These are phyloP conservation scores for Pterocarpus santalinus DNA, from an alignment of 306 rosid genomes.

Conservation along the genomic window DNA sequence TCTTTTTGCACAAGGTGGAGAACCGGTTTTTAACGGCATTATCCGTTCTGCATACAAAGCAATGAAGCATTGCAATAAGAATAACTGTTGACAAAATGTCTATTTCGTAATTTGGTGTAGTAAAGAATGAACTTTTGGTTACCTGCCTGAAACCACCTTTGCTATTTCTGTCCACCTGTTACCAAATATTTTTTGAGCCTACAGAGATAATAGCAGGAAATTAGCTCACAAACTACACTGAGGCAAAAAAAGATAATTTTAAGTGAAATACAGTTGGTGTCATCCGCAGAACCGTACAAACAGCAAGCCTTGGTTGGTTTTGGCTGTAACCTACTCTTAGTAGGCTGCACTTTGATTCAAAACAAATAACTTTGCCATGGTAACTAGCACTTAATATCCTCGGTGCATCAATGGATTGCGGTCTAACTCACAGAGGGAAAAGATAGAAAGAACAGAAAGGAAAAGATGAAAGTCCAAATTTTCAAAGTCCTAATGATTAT, in stretches of 20 bases:
- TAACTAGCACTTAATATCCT: slow-evolving; percentile 30
- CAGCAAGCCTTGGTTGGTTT: slow-evolving; percentile 18
- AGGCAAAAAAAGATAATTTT: neutral
- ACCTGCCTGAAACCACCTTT: slow-evolving; percentile 99
- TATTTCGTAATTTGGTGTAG: slow-evolving; percentile 25
- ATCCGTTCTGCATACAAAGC: slow-evolving; percentile 79
- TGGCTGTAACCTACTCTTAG: slow-evolving; percentile 25
- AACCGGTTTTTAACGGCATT: slow-evolving; percentile 99
- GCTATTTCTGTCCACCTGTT: slow-evolving; percentile 99
- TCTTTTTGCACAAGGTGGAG: slow-evolving; percentile 97
- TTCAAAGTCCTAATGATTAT: slow-evolving; percentile 27
- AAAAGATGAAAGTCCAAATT: slow-evolving; percentile 21
- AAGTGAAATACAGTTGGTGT: slow-evolving; percentile 3
- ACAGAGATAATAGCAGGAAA: slow-evolving; percentile 52
- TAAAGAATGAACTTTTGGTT: slow-evolving; percentile 39
- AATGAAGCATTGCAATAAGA: slow-evolving; percentile 38
- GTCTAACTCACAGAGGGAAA: slow-evolving; percentile 5
- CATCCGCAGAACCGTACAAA: slow-evolving; percentile 21
- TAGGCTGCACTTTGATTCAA: slow-evolving; percentile 22
- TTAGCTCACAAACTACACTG: slow-evolving; percentile 21
- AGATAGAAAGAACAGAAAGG: slow-evolving; percentile 9
- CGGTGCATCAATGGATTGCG: slow-evolving; percentile 35
- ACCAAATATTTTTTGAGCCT: slow-evolving; percentile 98
- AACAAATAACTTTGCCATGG: slow-evolving; percentile 13
- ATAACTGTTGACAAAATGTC: neutral